These are phyloP conservation scores for Gliomastix tumulicola DNA, from an alignment of 2,329 filamentous ascomycete species.

Conservation along the genomic window DNA sequence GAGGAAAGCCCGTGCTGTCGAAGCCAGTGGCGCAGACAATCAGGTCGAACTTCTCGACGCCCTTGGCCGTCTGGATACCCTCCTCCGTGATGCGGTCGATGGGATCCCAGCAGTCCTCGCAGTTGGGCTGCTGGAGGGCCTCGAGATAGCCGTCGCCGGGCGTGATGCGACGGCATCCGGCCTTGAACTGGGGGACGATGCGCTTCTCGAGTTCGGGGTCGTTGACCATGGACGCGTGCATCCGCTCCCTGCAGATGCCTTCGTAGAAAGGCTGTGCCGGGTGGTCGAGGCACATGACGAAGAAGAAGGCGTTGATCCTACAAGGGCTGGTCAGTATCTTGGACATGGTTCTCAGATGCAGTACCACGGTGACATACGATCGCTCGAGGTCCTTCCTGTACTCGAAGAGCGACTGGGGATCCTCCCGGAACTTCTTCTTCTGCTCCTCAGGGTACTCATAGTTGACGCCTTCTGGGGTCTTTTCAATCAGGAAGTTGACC, in stretches of 20 bases:
- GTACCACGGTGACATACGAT: too few relatives aligned
- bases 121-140: slow-evolving; percentile 9
- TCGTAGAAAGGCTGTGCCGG: not conserved
- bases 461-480: slow-evolving; percentile 27
- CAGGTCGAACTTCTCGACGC: not conserved
- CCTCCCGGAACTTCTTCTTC: slow-evolving; percentile 35
- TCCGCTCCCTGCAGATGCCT: slow-evolving; percentile 5
- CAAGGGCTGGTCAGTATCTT: too few relatives aligned
- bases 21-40: not conserved
- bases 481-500: slow-evolving; percentile 18
- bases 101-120: not conserved
- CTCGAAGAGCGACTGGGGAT: slow-evolving; percentile 44
- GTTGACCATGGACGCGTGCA: not conserved
- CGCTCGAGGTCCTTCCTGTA: slow-evolving; percentile 36
- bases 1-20: not conserved
- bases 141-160: slow-evolving; percentile 15
- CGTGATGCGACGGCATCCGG: slow-evolving; percentile 14
- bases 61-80: not conserved
- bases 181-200: slow-evolving; percentile 11
- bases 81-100: not conserved
- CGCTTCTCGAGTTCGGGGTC: not conserved
- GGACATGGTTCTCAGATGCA: too few relatives aligned
- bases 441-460: slow-evolving; percentile 28
- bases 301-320: slow-evolving; percentile 5
- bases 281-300: not conserved